A percentile compares a stretch with the other conserved stretches of the same genome.
phyloP scores from a whole-genome alignment of 495 filamentous ascomycete genomes.

The Polyplosphaeria fusca region DNA sequence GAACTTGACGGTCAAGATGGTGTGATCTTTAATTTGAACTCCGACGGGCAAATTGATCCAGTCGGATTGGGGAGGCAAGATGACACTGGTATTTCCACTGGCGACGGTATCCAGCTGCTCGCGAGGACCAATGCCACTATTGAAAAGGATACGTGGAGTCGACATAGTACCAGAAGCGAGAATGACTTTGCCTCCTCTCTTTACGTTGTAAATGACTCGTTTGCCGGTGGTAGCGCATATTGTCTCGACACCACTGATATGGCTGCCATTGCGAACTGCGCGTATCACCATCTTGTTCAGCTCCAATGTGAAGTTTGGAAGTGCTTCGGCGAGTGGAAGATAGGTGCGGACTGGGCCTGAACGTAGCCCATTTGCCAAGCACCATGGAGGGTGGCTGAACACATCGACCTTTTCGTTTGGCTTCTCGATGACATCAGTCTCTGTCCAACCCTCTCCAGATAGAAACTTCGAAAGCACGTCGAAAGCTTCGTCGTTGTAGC shows the following conservation, averaged over 20 bases:
- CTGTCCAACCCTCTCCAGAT: background rate
- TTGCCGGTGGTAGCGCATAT: conserved; percentile 3
- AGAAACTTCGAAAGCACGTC: conserved; percentile 20
- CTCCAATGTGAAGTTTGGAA: conserved; percentile 15
- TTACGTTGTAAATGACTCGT: conserved; percentile 21
- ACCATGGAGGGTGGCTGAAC: conserved; percentile 19
- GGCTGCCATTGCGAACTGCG: conserved; percentile 12
- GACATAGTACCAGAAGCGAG: conserved; percentile 16
- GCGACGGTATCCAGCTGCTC: conserved; percentile 21
- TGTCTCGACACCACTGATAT: conserved; percentile 28
- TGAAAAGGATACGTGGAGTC: conserved; percentile 20
- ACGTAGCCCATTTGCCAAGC: conserved; percentile 3
- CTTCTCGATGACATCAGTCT: conserved; percentile 5
- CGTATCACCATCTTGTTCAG: conserved; percentile 13
- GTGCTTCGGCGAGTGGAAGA: conserved; percentile 1
- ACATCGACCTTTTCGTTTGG: conserved; percentile 18
- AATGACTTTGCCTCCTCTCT: conserved; percentile 12
- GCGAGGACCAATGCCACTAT: conserved; percentile 15
- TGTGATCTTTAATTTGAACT: conserved; percentile 16
- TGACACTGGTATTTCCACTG: conserved; percentile 7
- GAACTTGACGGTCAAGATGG: conserved; percentile 23
- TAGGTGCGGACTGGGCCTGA: conserved; percentile 22
- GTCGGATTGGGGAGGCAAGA: conserved; percentile 15
- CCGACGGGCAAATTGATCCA: conserved; percentile 25
- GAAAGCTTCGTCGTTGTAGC: conserved; percentile 20